Evolutionary conservation across 257 asterid species (phyloP).

Genomic region (Solanum gracilifrons): DNA sequence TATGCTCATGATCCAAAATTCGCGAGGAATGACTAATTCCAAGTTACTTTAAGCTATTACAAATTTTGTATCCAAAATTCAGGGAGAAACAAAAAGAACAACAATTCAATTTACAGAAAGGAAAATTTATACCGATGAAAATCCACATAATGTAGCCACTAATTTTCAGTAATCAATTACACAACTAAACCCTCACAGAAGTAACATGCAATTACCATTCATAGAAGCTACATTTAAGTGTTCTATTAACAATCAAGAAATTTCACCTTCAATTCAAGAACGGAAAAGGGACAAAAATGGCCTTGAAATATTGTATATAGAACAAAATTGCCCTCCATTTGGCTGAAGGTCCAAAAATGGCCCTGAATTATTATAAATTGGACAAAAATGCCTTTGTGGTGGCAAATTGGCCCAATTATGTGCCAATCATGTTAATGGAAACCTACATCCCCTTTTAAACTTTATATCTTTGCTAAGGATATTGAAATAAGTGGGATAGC

Average conservation of each 20-base stretch:
- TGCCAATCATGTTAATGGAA: not conserved
- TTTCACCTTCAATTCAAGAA: not conserved
- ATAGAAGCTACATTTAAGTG: not conserved
- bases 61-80: not conserved
- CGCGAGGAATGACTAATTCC: not conserved
- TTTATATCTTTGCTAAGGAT: not conserved
- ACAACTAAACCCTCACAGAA: not conserved
- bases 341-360: not conserved
- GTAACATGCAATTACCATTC: not conserved
- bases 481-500: not conserved
- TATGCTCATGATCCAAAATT: not conserved
- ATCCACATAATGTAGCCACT: not conserved
- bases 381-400: not conserved
- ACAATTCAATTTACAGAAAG: not conserved
- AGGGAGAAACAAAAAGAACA: not conserved
- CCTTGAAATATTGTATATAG: not conserved
- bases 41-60: not conserved
- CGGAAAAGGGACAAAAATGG: not conserved
- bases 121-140: not conserved
- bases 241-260: not conserved
- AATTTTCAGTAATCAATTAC: not conserved
- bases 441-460: not conserved
- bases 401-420: not conserved
- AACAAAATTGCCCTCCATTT: not conserved
- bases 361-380: not conserved